These are phyloP conservation scores for Alternaria dauci DNA, from an alignment of 2,329 filamentous ascomycete species.

Conservation along the genomic window DNA sequence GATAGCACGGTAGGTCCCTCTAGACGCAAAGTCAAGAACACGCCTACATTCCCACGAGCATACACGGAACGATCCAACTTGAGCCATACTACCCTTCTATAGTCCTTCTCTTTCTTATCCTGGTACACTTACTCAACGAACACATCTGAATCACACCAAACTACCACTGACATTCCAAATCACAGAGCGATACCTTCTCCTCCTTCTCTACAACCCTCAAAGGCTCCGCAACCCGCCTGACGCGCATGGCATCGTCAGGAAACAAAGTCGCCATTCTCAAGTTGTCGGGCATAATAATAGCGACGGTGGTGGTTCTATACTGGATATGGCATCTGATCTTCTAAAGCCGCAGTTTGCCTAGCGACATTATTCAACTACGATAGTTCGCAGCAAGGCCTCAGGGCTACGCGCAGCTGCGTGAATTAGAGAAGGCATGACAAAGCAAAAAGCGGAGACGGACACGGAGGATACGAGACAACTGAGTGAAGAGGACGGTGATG, in stretches of 20 bases:
- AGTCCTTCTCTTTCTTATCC: too few species aligned
- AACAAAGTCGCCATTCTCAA: constrained; percentile 93
- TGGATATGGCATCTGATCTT: constrained; percentile 62
- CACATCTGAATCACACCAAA: neutral
- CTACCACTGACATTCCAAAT: neutral
- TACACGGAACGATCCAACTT: too few species aligned
- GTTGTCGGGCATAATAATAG: constrained; percentile 83
- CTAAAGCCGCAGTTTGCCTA: neutral
- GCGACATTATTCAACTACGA: neutral
- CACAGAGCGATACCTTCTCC: constrained; percentile 88
- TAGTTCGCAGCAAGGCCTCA: neutral
- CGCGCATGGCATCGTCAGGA: constrained; percentile 88
- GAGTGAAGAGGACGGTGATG: neutral
- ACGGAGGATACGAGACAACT: neutral
- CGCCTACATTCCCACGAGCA: too few species aligned
- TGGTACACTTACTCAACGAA: neutral
- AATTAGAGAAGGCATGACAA: neutral
- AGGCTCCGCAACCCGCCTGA: constrained; percentile 81
- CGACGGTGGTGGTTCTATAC: constrained; percentile 75
- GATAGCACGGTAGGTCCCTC: constrained; percentile 77
- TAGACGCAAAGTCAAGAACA: too few species aligned
- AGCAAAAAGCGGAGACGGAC: neutral
- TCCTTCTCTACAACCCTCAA: constrained; percentile 83
- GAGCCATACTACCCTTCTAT: neutral
- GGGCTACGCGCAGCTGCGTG: too few species aligned